These are phyloP conservation scores for Coprinellus aureogranulatus DNA, from an alignment of 768 basidiomycete genomes.

Conservation along the genomic window DNA sequence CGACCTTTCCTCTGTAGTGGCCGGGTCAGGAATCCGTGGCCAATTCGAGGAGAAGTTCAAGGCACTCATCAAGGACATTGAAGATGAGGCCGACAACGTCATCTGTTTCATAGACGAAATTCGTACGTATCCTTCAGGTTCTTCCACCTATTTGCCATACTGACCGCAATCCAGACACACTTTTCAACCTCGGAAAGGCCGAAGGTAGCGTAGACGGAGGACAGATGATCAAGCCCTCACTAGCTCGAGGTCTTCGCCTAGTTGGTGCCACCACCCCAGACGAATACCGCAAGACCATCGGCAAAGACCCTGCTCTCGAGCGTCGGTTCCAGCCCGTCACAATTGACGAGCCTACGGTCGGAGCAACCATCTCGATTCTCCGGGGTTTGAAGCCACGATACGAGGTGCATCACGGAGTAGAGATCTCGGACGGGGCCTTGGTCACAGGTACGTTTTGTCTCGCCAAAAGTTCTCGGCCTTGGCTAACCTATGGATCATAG, in stretches of 20 bases:
- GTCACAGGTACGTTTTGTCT: conserved; percentile 63
- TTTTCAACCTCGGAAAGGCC: conserved; percentile 87
- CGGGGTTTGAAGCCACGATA: conserved; percentile 82
- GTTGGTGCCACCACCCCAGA: conserved; percentile 91
- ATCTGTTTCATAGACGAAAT: conserved; percentile 96
- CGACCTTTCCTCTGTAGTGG: conserved; percentile 80
- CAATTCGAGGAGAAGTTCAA: conserved; percentile 96
- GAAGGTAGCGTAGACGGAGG: conserved; percentile 93
- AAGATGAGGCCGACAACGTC: conserved; percentile 76
- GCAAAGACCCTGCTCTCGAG: conserved; percentile 88
- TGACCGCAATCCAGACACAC: conserved; percentile 46
- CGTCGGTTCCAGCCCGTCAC: conserved; percentile 87
- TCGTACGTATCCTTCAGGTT: conserved; percentile 55
- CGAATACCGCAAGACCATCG: conserved; percentile 88
- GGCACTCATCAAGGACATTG: conserved; percentile 83
- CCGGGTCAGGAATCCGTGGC: conserved; percentile 87
- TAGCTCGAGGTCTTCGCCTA: conserved; percentile 82
- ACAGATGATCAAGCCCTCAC: conserved; percentile 89
- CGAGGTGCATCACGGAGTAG: conserved; percentile 92
- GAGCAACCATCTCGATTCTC: conserved; percentile 81
- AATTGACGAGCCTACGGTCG: conserved; percentile 86
- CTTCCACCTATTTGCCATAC: neutral
- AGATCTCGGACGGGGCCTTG: conserved; percentile 83
- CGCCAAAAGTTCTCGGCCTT: neutral
- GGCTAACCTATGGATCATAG: conserved; percentile 29